phyloP scores from a whole-genome alignment of 192 early-diverging fungal genomes.

The Podila horticola region DNA sequence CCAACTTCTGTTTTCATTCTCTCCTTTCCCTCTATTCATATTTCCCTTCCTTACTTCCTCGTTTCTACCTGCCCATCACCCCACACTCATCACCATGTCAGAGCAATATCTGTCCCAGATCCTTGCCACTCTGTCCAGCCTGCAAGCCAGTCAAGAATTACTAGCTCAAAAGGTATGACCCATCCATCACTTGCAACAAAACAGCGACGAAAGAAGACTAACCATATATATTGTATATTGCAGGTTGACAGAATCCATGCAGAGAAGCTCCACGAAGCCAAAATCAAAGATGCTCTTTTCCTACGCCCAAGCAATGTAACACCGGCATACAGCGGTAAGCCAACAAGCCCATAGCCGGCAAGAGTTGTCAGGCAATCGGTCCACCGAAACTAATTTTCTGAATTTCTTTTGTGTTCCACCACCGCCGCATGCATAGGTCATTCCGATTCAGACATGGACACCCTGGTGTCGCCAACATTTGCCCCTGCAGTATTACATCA shows the following conservation, averaged over 20 bases:
- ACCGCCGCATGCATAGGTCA: constrained; percentile 9
- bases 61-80: not conserved
- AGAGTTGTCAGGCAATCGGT: not conserved
- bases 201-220: not conserved
- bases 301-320: constrained; percentile 14
- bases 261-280: constrained; percentile 7
- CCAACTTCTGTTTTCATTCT: constrained; percentile 8
- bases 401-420: not conserved
- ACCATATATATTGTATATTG: too few species aligned
- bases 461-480: constrained; percentile 31
- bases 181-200: not conserved
- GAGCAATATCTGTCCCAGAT: constrained; percentile 40
- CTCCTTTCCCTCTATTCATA: constrained; percentile 2
- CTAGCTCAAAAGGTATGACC: constrained; percentile 40
- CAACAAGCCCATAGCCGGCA: not conserved
- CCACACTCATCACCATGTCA: constrained; percentile 15
- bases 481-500: not conserved
- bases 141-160: constrained; percentile 27
- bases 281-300: constrained; percentile 5
- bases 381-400: not conserved
- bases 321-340: too few species aligned
- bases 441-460: constrained; percentile 45
- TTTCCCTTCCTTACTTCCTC: constrained; percentile 18
- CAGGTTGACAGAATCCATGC: constrained; percentile 49
- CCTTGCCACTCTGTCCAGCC: constrained; percentile 19